Evolutionary conservation across 2,329 filamentous ascomycete genomes (phyloP).

Genomic region (Emmonsia crescens): DNA sequence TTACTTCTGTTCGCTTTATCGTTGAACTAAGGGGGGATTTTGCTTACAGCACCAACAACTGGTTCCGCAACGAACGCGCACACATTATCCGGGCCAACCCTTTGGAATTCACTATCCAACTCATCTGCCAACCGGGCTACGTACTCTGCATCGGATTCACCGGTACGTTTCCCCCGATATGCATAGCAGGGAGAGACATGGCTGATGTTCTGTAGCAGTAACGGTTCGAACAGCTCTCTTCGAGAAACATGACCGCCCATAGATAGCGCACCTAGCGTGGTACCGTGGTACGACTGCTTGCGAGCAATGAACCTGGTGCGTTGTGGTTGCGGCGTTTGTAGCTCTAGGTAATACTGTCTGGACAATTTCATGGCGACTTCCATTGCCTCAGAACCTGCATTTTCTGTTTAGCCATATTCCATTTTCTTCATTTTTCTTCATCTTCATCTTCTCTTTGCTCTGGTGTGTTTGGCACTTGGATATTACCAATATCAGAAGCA

Average conservation of each 20-base stretch:
- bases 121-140: constrained; percentile 51
- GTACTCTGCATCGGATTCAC: constrained; percentile 49
- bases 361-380: constrained; percentile 59
- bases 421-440: background rate
- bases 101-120: constrained; percentile 55
- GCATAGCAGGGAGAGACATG: constrained; percentile 57
- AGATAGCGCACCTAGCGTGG: constrained; percentile 55
- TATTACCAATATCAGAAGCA: background rate
- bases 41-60: constrained; percentile 56
- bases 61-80: constrained; percentile 65
- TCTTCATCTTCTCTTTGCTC: too few relatives aligned
- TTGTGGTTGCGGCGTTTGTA: constrained; percentile 39
- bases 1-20: background rate
- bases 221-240: constrained; percentile 49
- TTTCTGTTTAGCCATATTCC: background rate
- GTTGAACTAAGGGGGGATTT: background rate
- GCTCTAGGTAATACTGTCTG: constrained; percentile 55
- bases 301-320: constrained; percentile 55
- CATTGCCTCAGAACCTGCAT: constrained; percentile 53
- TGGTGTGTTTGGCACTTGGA: background rate
- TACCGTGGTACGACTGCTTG: constrained; percentile 58
- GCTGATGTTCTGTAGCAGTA: constrained; percentile 46
- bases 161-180: constrained; percentile 45
- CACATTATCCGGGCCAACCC: constrained; percentile 53
- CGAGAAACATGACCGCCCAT: constrained; percentile 53